A percentile compares a stretch with the other conserved stretches of the same genome.
phyloP scores from a whole-genome alignment of 108 stramenopile species.

The Skeletonema menzelii region DNA sequence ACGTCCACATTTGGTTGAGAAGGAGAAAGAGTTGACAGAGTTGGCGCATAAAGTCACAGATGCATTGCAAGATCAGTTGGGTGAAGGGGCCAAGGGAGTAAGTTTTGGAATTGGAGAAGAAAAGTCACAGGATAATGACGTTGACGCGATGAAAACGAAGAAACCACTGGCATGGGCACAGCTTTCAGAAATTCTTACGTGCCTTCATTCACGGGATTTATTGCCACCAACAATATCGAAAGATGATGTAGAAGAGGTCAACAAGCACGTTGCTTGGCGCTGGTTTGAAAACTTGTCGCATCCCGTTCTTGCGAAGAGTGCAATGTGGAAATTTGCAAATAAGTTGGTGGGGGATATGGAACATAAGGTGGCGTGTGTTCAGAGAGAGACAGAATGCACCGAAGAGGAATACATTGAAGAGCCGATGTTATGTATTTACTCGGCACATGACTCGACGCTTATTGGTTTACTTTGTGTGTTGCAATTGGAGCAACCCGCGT shows the following conservation, averaged over 20 bases:
- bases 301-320: constrained; percentile 63
- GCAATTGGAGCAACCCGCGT: constrained; percentile 60
- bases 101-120: constrained; percentile 79
- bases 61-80: constrained; percentile 50
- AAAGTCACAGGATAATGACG: constrained; percentile 11
- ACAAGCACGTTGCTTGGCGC: constrained; percentile 66
- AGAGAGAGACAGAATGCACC: constrained; percentile 5
- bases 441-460: constrained; percentile 80
- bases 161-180: constrained; percentile 70
- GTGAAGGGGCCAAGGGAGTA: constrained; percentile 54
- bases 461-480: constrained; percentile 81
- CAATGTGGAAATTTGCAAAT: constrained; percentile 68
- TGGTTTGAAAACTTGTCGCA: constrained; percentile 79
- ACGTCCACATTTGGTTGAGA: constrained; percentile 57
- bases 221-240: constrained; percentile 60
- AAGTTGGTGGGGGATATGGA: constrained; percentile 48
- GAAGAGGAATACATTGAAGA: constrained; percentile 32
- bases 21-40: constrained; percentile 51
- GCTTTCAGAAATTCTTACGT: constrained; percentile 75
- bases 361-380: constrained; percentile 21
- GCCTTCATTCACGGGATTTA: constrained; percentile 54
- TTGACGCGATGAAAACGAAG: constrained; percentile 4
- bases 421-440: constrained; percentile 64
- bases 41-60: constrained; percentile 57
- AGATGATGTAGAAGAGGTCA: constrained; percentile 63